phyloP scores from a whole-genome alignment of 192 early-diverging fungal genomes.

The Coemansia sp. region DNA sequence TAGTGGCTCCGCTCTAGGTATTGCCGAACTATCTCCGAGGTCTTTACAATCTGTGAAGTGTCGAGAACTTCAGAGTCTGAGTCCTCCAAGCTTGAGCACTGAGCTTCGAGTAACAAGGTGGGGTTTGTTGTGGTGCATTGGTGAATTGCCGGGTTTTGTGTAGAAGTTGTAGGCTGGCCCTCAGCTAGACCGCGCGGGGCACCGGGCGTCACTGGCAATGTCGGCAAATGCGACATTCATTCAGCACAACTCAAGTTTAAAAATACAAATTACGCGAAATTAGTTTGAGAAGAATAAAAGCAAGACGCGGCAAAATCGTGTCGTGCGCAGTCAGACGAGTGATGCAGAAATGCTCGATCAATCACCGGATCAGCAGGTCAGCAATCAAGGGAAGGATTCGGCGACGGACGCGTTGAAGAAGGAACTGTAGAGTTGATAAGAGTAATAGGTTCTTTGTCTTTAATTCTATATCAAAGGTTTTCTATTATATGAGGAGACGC shows the following conservation, averaged over 20 bases:
- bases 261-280: conserved; percentile 1
- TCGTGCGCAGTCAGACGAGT: conserved; percentile 2
- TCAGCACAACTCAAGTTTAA: background rate
- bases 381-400: too few species aligned
- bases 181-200: background rate
- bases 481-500: too few species aligned
- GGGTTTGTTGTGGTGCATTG: background rate
- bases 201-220: background rate
- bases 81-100: background rate
- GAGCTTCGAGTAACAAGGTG: background rate
- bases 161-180: background rate
- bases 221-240: conserved; percentile 7
- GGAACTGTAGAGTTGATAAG: too few species aligned
- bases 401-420: too few species aligned
- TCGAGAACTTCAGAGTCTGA: conserved; percentile 28
- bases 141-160: background rate
- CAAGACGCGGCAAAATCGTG: background rate
- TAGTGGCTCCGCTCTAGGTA: background rate
- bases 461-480: too few species aligned
- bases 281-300: background rate
- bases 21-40: conserved; percentile 17
- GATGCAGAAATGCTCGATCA: too few species aligned
- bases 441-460: too few species aligned
- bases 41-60: conserved; percentile 21
- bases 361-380: too few species aligned